A percentile compares a stretch with the other conserved stretches of the same genome.
These are phyloP conservation scores for Spiraea crenata DNA, from an alignment of 331 rosid species.

Conservation along the genomic window DNA sequence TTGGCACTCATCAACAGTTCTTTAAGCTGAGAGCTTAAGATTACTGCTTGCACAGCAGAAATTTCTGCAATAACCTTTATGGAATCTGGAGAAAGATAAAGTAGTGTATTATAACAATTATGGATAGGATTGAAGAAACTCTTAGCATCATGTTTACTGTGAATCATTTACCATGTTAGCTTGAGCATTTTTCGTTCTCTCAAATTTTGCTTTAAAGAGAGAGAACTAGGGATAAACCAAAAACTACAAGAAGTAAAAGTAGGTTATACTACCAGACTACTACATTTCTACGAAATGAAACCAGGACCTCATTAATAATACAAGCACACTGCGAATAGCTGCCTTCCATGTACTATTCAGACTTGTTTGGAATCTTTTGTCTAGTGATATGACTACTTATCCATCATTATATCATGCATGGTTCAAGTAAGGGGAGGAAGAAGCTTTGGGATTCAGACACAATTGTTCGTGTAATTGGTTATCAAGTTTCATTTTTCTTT, in stretches of 20 bases:
- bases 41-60: conserved; percentile 61
- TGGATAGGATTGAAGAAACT: background rate
- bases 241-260: background rate
- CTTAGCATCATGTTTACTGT: background rate
- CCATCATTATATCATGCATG: background rate
- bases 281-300: background rate
- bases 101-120: conserved; percentile 16
- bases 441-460: background rate
- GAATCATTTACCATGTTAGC: background rate
- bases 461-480: background rate
- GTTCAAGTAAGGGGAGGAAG: background rate
- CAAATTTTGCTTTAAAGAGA: background rate
- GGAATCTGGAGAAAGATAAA: conserved; percentile 52
- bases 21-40: conserved; percentile 72
- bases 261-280: background rate
- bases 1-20: conserved; percentile 62
- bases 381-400: background rate
- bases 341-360: background rate
- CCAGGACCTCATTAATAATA: background rate
- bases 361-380: background rate
- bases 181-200: background rate
- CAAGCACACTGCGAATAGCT: background rate
- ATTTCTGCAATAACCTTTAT: conserved; percentile 54
- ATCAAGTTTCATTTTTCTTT: background rate
- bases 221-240: background rate